Percentiles rank a stretch among this genome's conserved stretches.
Evolutionary conservation across 1,284 basidiomycete species (phyloP).

Genomic region (Cutaneotrichosporon dermatis): DNA sequence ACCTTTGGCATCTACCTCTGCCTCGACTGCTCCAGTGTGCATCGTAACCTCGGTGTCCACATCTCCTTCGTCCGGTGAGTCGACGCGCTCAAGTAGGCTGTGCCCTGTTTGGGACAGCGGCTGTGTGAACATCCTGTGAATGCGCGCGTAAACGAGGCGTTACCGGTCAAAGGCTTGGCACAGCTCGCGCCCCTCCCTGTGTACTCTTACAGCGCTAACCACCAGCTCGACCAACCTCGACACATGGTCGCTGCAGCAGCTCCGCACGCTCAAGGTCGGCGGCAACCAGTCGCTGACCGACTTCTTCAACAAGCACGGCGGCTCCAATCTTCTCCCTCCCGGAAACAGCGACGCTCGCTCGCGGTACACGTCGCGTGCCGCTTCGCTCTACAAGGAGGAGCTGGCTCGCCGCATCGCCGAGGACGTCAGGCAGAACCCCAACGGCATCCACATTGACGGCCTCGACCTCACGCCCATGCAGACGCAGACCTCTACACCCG

Average conservation of each 20-base stretch:
- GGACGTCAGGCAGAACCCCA: conserved; percentile 69
- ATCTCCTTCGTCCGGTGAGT: conserved; percentile 92
- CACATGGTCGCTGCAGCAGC: conserved; percentile 84
- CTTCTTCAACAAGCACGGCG: conserved; percentile 86
- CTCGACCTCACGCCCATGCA: conserved; percentile 53
- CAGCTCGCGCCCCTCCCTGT: not conserved
- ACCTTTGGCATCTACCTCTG: conserved; percentile 98
- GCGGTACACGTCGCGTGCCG: conserved; percentile 81
- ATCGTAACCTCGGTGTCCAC: conserved; percentile 97
- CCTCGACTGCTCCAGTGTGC: conserved; percentile 90
- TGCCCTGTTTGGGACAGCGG: not conserved
- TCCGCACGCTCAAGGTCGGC: conserved; percentile 94
- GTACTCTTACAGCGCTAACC: conserved; percentile 6
- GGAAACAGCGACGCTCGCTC: conserved; percentile 74
- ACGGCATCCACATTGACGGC: conserved; percentile 74
- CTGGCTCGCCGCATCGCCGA: conserved; percentile 75
- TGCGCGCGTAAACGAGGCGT: too few relatives aligned
- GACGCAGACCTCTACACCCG: conserved; percentile 45
- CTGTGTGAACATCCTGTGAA: too few relatives aligned
- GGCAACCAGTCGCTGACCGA: conserved; percentile 86
- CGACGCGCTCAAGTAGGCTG: too few relatives aligned
- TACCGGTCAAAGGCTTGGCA: too few relatives aligned
- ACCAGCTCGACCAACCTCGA: conserved; percentile 92
- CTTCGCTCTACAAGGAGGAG: conserved; percentile 88
- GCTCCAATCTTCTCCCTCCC: conserved; percentile 59